A percentile compares a stretch with the other conserved stretches of the same genome.
Evolutionary conservation across 441 rosid genomes (phyloP).

Genomic region (Corymbia citriodora): DNA sequence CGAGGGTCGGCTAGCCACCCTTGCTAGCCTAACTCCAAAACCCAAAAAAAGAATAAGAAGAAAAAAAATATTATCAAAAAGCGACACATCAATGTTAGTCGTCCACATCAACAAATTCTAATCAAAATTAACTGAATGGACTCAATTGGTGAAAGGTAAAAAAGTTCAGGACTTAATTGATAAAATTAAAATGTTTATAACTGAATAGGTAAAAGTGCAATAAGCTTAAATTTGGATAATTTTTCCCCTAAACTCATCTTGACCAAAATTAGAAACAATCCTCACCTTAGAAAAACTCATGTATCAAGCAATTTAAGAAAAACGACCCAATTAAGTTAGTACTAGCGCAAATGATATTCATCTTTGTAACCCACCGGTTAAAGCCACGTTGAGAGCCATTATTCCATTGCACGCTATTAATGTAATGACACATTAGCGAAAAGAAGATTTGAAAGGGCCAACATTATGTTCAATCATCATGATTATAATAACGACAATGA

Average conservation of each 20-base stretch:
- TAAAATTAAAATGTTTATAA: too few relatives aligned
- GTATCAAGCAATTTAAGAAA: not conserved
- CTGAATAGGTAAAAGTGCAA: too few relatives aligned
- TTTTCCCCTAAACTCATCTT: fast-evolving
- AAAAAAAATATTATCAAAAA: too few relatives aligned
- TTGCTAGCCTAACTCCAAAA: too few relatives aligned
- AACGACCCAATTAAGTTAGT: not conserved
- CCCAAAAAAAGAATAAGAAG: too few relatives aligned
- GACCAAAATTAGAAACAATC: not conserved
- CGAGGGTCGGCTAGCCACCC: too few relatives aligned
- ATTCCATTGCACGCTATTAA: not conserved
- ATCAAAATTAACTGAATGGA: too few relatives aligned
- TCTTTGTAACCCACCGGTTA: fast-evolving
- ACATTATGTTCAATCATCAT: not conserved
- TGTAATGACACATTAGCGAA: fast-evolving
- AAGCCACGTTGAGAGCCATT: fast-evolving
- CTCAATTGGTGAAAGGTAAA: too few relatives aligned
- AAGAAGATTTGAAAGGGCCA: not conserved
- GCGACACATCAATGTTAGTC: too few relatives aligned
- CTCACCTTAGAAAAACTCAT: not conserved
- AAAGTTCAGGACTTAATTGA: too few relatives aligned
- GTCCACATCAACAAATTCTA: too few relatives aligned
- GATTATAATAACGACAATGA: not conserved
- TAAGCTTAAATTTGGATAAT: too few relatives aligned
- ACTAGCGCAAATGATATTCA: fast-evolving